Evolutionary conservation across 1,284 basidiomycete species (phyloP).

Genomic region (Boletus calvinii): DNA sequence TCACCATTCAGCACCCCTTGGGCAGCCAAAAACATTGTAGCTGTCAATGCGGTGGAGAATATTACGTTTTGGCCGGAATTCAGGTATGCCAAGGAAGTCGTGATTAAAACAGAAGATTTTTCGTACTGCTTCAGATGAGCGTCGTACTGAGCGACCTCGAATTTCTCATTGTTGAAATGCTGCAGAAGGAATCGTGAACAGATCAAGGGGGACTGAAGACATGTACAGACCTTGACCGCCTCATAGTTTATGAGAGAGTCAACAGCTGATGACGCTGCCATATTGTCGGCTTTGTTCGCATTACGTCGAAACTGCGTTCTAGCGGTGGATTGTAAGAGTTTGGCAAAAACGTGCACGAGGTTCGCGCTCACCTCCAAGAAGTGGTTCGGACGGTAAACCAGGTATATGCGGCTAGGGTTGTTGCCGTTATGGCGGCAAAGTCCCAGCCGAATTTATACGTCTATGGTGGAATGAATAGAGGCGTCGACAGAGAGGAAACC

Average conservation of each 20-base stretch:
- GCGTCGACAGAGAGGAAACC: neutral
- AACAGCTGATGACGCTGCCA: conserved; percentile 90
- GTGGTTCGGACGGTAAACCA: conserved; percentile 98
- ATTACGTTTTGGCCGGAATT: conserved; percentile 98
- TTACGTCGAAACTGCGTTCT: conserved; percentile 93
- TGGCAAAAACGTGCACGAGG: neutral
- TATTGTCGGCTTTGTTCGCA: conserved; percentile 96
- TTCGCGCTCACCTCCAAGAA: conserved; percentile 75
- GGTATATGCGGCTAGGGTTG: conserved; percentile 88
- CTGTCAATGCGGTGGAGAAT: conserved; percentile 89
- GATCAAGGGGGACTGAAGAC: neutral
- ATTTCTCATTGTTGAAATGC: conserved; percentile 97
- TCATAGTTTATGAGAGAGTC: conserved; percentile 98
- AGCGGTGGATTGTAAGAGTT: conserved; percentile 10
- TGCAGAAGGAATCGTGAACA: conserved; percentile 33
- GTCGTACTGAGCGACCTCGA: conserved; percentile 92
- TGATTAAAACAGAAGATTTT: conserved; percentile 90
- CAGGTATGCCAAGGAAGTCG: conserved; percentile 89
- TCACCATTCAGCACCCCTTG: conserved; percentile 89
- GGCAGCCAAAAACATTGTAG: conserved; percentile 96
- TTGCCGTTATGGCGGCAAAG: conserved; percentile 88
- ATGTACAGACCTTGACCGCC: conserved; percentile 81
- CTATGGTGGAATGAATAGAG: conserved; percentile 39
- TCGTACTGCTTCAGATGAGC: conserved; percentile 87
- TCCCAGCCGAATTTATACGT: conserved; percentile 97